Evolutionary conservation across 2,329 filamentous ascomycete species (phyloP).

Genomic region (Sporothrix brunneoviolacea): DNA sequence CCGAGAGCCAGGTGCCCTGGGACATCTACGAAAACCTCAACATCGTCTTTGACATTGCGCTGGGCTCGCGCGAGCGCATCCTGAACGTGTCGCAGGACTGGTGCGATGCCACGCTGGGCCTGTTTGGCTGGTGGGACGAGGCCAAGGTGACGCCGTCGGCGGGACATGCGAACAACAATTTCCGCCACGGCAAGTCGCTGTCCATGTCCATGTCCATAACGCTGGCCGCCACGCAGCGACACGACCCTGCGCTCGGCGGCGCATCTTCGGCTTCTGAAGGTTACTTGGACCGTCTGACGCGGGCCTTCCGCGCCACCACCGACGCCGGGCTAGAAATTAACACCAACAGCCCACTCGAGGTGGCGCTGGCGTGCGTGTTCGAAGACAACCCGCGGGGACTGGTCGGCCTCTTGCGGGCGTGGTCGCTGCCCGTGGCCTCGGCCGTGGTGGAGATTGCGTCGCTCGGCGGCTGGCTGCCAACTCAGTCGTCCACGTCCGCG

Average conservation of each 20-base stretch:
- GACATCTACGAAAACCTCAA: slow-evolving; percentile 80
- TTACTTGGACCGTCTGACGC: slow-evolving; percentile 67
- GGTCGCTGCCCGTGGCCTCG: slow-evolving; percentile 73
- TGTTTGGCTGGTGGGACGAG: slow-evolving; percentile 91
- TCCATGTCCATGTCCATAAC: slow-evolving; percentile 6
- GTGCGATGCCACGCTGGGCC: slow-evolving; percentile 78
- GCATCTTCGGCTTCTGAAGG: slow-evolving; percentile 49
- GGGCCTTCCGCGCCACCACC: slow-evolving; percentile 63
- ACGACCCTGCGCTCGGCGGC: slow-evolving; percentile 32
- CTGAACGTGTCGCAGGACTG: slow-evolving; percentile 77
- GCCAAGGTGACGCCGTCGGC: slow-evolving; percentile 35
- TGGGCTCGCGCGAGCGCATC: slow-evolving; percentile 70
- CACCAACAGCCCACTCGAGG: slow-evolving; percentile 66
- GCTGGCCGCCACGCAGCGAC: slow-evolving; percentile 10
- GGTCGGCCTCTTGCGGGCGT: slow-evolving; percentile 65
- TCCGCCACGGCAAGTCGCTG: slow-evolving; percentile 10
- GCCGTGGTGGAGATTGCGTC: slow-evolving; percentile 77
- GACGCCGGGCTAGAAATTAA: slow-evolving; percentile 71
- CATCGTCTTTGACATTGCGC: slow-evolving; percentile 70
- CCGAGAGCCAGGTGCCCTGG: slow-evolving; percentile 83
- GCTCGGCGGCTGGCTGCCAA: slow-evolving; percentile 75
- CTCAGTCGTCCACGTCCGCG: slow-evolving; percentile 44
- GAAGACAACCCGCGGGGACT: slow-evolving; percentile 75
- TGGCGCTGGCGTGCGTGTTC: slow-evolving; percentile 74
- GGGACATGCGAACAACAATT: slow-evolving; percentile 31